phyloP scores from a whole-genome alignment of 192 early-diverging fungal species.

The Oehlia diaphana region DNA sequence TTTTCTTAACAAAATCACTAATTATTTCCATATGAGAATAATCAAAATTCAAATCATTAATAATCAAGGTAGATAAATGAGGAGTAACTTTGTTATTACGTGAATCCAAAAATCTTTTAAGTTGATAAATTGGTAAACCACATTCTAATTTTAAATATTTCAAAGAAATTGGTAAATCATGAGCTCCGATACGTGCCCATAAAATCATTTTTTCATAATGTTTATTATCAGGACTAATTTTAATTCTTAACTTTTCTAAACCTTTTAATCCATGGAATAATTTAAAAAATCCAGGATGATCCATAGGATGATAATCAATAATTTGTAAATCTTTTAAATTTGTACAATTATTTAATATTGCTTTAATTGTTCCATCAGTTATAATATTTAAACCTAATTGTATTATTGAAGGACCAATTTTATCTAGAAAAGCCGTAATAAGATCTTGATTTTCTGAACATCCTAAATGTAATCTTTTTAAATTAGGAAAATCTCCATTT shows the following conservation, averaged over 20 bases:
- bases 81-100: background rate
- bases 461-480: background rate
- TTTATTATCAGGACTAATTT: background rate
- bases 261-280: background rate
- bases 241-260: background rate
- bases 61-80: background rate
- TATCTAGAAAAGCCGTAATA: background rate
- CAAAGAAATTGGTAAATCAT: background rate
- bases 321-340: background rate
- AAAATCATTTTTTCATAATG: background rate
- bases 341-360: background rate
- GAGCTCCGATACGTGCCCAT: background rate
- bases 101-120: background rate
- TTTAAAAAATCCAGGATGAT: background rate
- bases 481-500: background rate
- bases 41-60: background rate
- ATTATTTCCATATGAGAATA: conserved; percentile 6
- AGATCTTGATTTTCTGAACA: background rate
- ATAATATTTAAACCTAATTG: background rate
- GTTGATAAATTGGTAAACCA: background rate
- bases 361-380: background rate
- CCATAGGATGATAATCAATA: background rate
- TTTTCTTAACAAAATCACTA: background rate
- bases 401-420: background rate
- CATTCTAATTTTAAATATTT: conserved; percentile 18